Conservation (phyloP, 805 yeast genomes). For the Pichia occidentalis region DNA sequence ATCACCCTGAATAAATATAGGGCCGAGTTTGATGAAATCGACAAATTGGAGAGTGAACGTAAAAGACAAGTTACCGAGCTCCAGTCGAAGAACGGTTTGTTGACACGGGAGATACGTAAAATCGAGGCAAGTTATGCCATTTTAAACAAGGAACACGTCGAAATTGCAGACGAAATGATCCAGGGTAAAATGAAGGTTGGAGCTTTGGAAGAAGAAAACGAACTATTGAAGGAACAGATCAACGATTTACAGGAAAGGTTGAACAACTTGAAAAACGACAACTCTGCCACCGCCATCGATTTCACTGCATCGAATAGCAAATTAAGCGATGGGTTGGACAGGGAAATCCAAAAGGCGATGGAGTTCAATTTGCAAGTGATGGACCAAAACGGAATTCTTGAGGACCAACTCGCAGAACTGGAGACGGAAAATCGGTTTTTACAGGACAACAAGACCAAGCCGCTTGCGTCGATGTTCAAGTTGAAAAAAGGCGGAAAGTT, state of each 20-base stretch:
- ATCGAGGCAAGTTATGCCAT: conserved; percentile 64
- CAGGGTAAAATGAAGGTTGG: conserved; percentile 71
- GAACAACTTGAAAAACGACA: conserved; percentile 28
- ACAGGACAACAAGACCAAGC: conserved; percentile 10
- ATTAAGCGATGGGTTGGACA: conserved; percentile 31
- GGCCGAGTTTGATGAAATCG: conserved; percentile 70
- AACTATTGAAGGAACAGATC: conserved; percentile 46
- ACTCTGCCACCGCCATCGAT: conserved; percentile 18
- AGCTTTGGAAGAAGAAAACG: conserved; percentile 67
- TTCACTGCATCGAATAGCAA: conserved; percentile 22
- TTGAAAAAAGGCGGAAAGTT: conserved; percentile 13
- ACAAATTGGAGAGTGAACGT: conserved; percentile 57
- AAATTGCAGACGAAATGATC: conserved; percentile 82
- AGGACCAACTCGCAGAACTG: conserved; percentile 42
- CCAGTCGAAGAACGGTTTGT: conserved; percentile 59
- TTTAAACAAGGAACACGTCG: conserved; percentile 77
- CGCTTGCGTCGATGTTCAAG: conserved; percentile 17
- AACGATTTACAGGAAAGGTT: conserved; percentile 39
- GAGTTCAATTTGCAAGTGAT: conserved; percentile 59
- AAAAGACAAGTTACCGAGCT: conserved; percentile 54
- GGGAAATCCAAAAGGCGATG: conserved; percentile 54
- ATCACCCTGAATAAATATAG: conserved; percentile 62
- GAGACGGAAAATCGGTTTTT: conserved; percentile 34
- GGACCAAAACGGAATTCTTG: conserved; percentile 52
- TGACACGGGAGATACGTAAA: conserved; percentile 65